Conservation (phyloP, 1,284 basidiomycete genomes). For the Ustilago loliicola region DNA sequence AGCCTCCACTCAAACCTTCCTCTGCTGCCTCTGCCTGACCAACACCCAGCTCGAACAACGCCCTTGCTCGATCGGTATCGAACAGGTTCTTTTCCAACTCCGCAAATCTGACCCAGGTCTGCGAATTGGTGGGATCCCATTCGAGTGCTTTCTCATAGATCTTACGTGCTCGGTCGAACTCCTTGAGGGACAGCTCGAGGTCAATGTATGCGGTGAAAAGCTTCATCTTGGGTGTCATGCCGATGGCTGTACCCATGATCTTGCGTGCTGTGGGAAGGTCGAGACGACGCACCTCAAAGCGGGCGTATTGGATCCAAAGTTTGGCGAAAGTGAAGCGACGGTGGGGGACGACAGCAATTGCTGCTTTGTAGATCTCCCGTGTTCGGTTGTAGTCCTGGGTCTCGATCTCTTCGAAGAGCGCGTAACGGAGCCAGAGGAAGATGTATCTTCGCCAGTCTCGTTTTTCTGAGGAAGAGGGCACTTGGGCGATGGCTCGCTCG, state of each 20-base stretch:
- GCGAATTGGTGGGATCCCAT: slow-evolving; percentile 66
- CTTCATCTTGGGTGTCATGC: slow-evolving; percentile 92
- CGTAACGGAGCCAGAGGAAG: slow-evolving; percentile 95
- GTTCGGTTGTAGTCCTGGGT: slow-evolving; percentile 88
- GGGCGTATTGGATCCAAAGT: slow-evolving; percentile 80
- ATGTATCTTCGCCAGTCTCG: slow-evolving; percentile 86
- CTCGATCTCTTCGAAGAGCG: slow-evolving; percentile 96
- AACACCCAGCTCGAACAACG: slow-evolving; percentile 95
- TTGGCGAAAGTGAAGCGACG: slow-evolving; percentile 98
- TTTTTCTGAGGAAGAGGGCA: slow-evolving; percentile 88
- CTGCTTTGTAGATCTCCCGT: slow-evolving; percentile 92
- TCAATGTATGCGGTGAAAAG: slow-evolving; percentile 67
- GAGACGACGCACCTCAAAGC: slow-evolving; percentile 89
- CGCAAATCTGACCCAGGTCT: slow-evolving; percentile 92
- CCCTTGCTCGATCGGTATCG: slow-evolving; percentile 90
- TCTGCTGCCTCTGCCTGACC: slow-evolving; percentile 74
- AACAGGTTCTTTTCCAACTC: slow-evolving; percentile 93
- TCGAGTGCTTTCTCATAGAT: slow-evolving; percentile 91
- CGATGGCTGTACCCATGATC: slow-evolving; percentile 89
- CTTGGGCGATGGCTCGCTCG: slow-evolving; percentile 94
- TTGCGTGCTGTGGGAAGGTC: slow-evolving; percentile 88
- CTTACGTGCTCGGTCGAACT: slow-evolving; percentile 92
- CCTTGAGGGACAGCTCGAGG: slow-evolving; percentile 72
- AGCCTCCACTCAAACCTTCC: slow-evolving; percentile 72
- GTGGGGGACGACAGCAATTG: slow-evolving; percentile 89